Evolutionary conservation across 805 yeast species (phyloP).

Genomic region (Monosporozyma solicola): DNA sequence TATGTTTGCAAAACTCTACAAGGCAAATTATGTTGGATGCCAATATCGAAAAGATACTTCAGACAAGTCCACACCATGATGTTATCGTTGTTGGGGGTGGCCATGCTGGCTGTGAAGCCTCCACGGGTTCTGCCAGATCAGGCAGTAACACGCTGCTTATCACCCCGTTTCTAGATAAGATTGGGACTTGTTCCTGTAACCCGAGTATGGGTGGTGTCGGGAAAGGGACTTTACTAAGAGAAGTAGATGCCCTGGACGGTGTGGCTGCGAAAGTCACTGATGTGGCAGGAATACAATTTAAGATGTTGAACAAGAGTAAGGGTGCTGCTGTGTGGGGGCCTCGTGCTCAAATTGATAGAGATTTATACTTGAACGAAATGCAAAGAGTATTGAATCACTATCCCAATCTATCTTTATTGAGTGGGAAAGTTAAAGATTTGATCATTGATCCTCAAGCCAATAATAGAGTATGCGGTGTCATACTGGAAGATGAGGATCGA

Average conservation of each 20-base stretch:
- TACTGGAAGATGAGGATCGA: slow-evolving; percentile 64
- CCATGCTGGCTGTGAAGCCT: slow-evolving; percentile 98
- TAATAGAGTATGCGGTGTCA: slow-evolving; percentile 52
- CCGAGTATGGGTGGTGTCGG: slow-evolving; percentile 99
- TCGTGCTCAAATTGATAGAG: slow-evolving; percentile 89
- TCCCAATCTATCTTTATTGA: slow-evolving; percentile 43
- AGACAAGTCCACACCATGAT: slow-evolving; percentile 6
- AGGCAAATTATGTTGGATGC: slow-evolving; percentile 6
- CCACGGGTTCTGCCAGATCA: slow-evolving; percentile 81
- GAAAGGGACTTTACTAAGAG: slow-evolving; percentile 84
- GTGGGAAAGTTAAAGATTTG: slow-evolving; percentile 79
- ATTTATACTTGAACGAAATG: slow-evolving; percentile 72
- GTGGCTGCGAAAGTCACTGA: slow-evolving; percentile 82
- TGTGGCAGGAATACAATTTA: slow-evolving; percentile 85
- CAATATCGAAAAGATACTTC: neutral
- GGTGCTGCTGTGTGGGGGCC: slow-evolving; percentile 99
- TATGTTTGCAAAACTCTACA: neutral
- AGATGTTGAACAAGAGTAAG: slow-evolving; percentile 71
- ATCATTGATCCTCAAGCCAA: slow-evolving; percentile 38
- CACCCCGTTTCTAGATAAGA: slow-evolving; percentile 64
- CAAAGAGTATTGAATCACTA: slow-evolving; percentile 46
- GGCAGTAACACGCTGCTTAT: slow-evolving; percentile 53
- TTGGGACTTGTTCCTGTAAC: slow-evolving; percentile 94
- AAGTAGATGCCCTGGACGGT: slow-evolving; percentile 95
- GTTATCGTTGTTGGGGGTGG: slow-evolving; percentile 95